Evolutionary conservation across 148 eudicot genomes (phyloP).

Genomic region (Beta vulgaris): DNA sequence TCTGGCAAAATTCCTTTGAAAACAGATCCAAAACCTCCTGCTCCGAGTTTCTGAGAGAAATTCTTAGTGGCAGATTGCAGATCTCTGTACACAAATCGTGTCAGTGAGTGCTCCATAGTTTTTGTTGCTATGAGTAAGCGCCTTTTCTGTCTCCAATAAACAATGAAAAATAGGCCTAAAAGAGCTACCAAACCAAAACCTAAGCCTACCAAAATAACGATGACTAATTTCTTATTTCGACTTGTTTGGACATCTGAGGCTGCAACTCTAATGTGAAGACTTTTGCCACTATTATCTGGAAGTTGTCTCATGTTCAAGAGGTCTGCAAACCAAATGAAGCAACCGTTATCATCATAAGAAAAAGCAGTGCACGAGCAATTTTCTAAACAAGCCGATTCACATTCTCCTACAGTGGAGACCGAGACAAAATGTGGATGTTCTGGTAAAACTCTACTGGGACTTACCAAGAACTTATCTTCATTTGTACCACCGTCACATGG

Average conservation of each 20-base stretch:
- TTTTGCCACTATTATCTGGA: conserved; percentile 36
- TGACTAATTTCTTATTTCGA: conserved; percentile 24
- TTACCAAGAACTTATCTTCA: conserved; percentile 33
- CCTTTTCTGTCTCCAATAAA: conserved; percentile 31
- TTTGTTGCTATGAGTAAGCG: conserved; percentile 13
- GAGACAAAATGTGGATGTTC: conserved; percentile 24
- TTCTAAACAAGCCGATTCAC: conserved; percentile 39
- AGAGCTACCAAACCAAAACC: conserved; percentile 4
- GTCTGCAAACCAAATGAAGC: conserved; percentile 44
- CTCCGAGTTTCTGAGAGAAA: conserved; percentile 57
- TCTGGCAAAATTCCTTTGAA: conserved; percentile 59
- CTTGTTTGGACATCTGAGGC: conserved; percentile 37
- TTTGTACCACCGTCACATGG: conserved; percentile 29
- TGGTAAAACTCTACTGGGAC: conserved; percentile 33
- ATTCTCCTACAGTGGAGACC: conserved; percentile 32
- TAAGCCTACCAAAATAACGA: conserved; percentile 21
- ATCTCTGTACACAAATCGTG: conserved; percentile 49
- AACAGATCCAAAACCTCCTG: conserved; percentile 69
- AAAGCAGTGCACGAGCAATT: conserved; percentile 60
- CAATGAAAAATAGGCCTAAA: conserved; percentile 8
- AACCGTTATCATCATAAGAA: conserved; percentile 36
- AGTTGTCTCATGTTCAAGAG: conserved; percentile 43
- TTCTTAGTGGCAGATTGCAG: conserved; percentile 54
- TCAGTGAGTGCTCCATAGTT: conserved; percentile 43
- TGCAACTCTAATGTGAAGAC: conserved; percentile 38